Conservation (phyloP, 106 monocot species). For the Ottelia alismoides region DNA sequence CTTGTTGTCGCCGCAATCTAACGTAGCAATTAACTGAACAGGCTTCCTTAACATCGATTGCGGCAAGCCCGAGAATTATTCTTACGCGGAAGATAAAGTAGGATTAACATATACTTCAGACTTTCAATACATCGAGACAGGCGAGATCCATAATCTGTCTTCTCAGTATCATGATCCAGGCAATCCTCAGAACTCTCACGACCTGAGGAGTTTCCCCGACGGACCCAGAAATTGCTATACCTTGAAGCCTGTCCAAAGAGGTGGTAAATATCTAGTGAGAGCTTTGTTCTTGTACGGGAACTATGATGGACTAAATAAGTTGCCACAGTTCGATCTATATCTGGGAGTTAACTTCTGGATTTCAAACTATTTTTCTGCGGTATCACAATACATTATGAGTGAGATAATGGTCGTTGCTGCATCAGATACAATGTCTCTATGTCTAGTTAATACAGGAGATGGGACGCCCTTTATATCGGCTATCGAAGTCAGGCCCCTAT, state of each 20-base stretch:
- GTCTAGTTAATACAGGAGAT: conserved; percentile 21
- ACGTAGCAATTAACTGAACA: too few relatives aligned
- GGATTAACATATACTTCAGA: conserved; percentile 10
- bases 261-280: conserved; percentile 22
- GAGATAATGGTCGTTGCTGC: conserved; percentile 21
- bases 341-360: conserved; percentile 20
- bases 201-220: conserved; percentile 16
- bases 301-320: conserved; percentile 27
- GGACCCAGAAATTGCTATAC: conserved; percentile 11
- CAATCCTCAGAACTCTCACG: not conserved
- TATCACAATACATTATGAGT: not conserved
- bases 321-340: conserved; percentile 21
- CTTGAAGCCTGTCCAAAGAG: not conserved
- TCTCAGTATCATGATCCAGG: not conserved
- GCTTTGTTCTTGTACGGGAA: conserved; percentile 34
- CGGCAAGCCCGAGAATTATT: not conserved
- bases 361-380: conserved; percentile 1
- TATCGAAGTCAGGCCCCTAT: conserved; percentile 4
- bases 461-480: conserved; percentile 8
- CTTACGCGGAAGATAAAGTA: conserved; percentile 6
- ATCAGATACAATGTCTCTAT: conserved; percentile 13
- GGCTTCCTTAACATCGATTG: conserved; percentile 29
- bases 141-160: conserved; percentile 6
- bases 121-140: conserved; percentile 15
- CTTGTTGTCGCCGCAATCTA: too few relatives aligned